Base-by-base conservation (phyloP, 2,329 filamentous ascomycete species). In the Aspergillus thermomutatus region DNA sequence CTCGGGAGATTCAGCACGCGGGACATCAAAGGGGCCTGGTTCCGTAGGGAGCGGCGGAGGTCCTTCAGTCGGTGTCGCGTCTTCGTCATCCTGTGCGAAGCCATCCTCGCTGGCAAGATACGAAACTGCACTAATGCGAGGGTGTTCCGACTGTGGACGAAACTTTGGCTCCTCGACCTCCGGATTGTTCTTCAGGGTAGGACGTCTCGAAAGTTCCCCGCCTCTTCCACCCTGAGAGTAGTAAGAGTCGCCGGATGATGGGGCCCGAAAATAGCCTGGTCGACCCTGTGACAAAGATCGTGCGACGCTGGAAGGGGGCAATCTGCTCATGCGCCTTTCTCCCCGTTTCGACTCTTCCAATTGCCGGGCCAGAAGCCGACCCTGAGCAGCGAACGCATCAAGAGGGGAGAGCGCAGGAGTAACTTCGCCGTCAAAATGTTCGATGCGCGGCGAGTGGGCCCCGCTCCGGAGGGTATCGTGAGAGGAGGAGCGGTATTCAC, bases 331-430 rank as follows among this genome's bases (percentile, higher is more conserved):
- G 56, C 92, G 85, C 62, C 87, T 86, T 50, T 90, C 92, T 60
- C 84, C 83, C 69, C 84, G 87, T 68, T 85, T 83, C 61, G 85
- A 87, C 64, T 94, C 88, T 72, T 96, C 88, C 59, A 99, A 85
- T 75, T 96, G 89, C 75, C 86, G 90, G 41, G 92, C 92, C 52
- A 99, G 83, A 66, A 95, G 79, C 56, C 93, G 88, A 66, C 92
- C 95, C 71, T 97, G 93, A 60, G 93, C 83, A 23, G 93, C 93
- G 71, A 99, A 95, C 49, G 93, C 93, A 81, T 99, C 94, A 62
- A 99, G 83, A 10, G 94, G 94, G 7, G 94, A 97, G 55, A 97
- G 82, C 52, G 94, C 90, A 4, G 94, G 94, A 21, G 94, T 93
- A 1, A 75, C 61, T 61, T 93, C 90, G 60, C 90, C 90, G 56